Percentiles rank a stretch among this genome's conserved stretches.
Evolutionary conservation across 768 basidiomycete genomes (phyloP).

Genomic region (Tylopilus plumbeoviolaceoides): DNA sequence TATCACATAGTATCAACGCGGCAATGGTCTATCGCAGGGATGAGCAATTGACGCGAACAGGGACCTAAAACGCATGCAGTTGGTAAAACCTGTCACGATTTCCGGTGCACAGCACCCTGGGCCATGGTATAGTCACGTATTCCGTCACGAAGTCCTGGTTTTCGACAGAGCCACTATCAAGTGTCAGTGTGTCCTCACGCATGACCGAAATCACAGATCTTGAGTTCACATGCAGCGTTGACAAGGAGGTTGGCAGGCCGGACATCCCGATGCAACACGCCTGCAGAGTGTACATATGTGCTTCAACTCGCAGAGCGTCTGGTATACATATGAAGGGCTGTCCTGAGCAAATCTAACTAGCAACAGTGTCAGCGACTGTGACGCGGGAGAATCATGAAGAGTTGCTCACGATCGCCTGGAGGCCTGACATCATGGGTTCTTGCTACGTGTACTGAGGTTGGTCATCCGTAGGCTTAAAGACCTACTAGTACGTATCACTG

Average conservation of each 20-base stretch:
- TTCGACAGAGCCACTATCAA: constrained; percentile 65
- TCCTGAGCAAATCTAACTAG: constrained; percentile 65
- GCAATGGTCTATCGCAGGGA: no score
- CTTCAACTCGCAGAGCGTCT: constrained; percentile 96
- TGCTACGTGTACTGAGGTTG: constrained; percentile 55
- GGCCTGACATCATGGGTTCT: constrained; percentile 99
- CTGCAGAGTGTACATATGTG: constrained; percentile 98
- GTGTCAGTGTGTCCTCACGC: constrained; percentile 91
- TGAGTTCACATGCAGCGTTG: constrained; percentile 97
- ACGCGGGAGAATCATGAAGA: no score
- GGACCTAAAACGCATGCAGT: constrained; percentile 56
- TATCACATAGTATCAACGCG: no score
- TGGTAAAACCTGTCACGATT: constrained; percentile 97
- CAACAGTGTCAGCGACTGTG: not conserved
- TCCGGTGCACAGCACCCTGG: constrained; percentile 98
- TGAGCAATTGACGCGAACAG: no score
- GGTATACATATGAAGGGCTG: constrained; percentile 92
- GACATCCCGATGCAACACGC: constrained; percentile 91
- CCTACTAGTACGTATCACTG: constrained; percentile 31
- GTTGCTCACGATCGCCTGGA: constrained; percentile 86
- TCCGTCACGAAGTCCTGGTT: constrained; percentile 99
- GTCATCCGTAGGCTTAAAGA: not conserved
- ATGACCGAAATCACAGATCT: constrained; percentile 98
- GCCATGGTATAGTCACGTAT: constrained; percentile 96
- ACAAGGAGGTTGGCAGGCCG: constrained; percentile 95